These are phyloP conservation scores for Singerocomus rubriflavus DNA, from an alignment of 1,284 basidiomycete species.

Conservation along the genomic window DNA sequence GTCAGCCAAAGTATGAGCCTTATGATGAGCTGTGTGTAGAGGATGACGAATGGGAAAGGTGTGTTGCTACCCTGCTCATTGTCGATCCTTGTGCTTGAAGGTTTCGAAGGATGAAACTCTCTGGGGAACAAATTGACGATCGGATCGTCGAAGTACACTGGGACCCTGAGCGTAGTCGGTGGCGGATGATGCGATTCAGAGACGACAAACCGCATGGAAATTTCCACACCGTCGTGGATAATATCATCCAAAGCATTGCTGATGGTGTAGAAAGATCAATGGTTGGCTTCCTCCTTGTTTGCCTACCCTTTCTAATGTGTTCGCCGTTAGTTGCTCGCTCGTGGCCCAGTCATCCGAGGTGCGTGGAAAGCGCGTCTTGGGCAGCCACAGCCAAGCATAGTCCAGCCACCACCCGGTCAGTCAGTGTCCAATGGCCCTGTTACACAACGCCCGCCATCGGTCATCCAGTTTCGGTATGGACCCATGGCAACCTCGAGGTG, in stretches of 20 bases:
- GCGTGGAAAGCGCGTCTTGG: conserved; percentile 61
- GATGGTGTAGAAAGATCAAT: conserved; percentile 88
- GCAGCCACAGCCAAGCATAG: conserved; percentile 29
- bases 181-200: conserved; percentile 89
- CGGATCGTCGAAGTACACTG: conserved; percentile 93
- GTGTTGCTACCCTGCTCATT: conserved; percentile 31
- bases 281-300: conserved; percentile 43
- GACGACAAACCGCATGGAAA: conserved; percentile 92
- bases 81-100: conserved; percentile 8
- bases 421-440: conserved; percentile 22
- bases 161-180: conserved; percentile 64
- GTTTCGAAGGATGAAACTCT: conserved; percentile 71
- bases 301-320: conserved; percentile 8
- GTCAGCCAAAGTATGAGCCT: conserved; percentile 65
- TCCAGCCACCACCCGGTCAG: conserved; percentile 15
- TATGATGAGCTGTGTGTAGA: conserved; percentile 87
- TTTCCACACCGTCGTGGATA: conserved; percentile 77
- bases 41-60: conserved; percentile 94
- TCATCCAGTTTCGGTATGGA: conserved; percentile 54
- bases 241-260: conserved; percentile 82
- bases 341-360: conserved; percentile 55
- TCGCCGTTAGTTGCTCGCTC: conserved; percentile 55
- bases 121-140: conserved; percentile 88
- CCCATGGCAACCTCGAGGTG: conserved; percentile 58
- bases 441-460: conserved; percentile 21